Evolutionary conservation across 2,329 filamentous ascomycete species (phyloP).

Genomic region (Talaromyces sp.): DNA sequence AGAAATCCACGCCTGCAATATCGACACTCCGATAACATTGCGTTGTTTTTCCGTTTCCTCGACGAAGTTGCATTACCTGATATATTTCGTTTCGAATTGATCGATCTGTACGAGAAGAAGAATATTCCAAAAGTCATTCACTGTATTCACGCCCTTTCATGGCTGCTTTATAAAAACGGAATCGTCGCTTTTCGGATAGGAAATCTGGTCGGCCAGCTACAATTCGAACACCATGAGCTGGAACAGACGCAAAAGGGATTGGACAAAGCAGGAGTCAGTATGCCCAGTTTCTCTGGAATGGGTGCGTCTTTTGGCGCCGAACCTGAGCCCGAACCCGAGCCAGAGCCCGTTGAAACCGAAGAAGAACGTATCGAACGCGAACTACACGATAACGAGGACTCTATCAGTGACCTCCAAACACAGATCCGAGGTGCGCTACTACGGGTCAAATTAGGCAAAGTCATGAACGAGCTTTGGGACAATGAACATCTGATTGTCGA

Average conservation of each 20-base stretch:
- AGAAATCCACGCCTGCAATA: conserved; percentile 81
- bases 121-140: conserved; percentile 99
- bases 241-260: conserved; percentile 96
- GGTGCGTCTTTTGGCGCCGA: conserved; percentile 91
- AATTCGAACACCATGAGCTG: conserved; percentile 96
- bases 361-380: conserved; percentile 84
- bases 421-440: conserved; percentile 79
- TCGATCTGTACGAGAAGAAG: conserved; percentile 98
- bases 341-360: conserved; percentile 74
- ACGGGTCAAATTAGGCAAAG: conserved; percentile 71
- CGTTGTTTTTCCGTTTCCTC: conserved; percentile 90
- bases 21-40: conserved; percentile 96
- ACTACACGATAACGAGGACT: conserved; percentile 69
- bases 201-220: conserved; percentile 90
- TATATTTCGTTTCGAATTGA: conserved; percentile 92
- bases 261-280: conserved; percentile 89
- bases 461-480: conserved; percentile 90
- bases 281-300: conserved; percentile 98
- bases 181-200: conserved; percentile 95
- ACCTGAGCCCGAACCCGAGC: conserved; percentile 66
- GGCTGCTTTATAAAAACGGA: conserved; percentile 93
- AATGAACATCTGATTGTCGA: conserved; percentile 74
- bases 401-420: conserved; percentile 77
- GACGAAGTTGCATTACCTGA: conserved; percentile 91
- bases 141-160: conserved; percentile 95